Conservation (phyloP, 106 monocot species). For the Dactylorhiza incarnata region DNA sequence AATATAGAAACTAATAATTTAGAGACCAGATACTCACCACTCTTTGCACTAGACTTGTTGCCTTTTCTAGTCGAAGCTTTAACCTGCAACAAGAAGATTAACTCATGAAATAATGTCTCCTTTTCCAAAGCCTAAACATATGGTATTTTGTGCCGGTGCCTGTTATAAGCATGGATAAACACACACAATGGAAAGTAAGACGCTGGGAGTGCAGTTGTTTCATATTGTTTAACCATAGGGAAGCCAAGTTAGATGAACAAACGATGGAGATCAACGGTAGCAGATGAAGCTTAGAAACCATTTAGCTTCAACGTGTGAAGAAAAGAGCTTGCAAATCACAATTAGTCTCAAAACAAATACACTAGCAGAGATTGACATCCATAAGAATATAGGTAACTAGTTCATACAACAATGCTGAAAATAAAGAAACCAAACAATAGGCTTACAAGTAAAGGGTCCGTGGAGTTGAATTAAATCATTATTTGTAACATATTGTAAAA, state of each 20-base stretch:
- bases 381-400: too few species aligned
- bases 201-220: neutral
- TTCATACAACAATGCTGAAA: too few species aligned
- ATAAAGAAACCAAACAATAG: too few species aligned
- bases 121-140: neutral
- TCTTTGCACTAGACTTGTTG: conserved; percentile 4
- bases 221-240: neutral
- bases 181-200: neutral
- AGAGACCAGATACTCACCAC: conserved; percentile 1
- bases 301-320: too few species aligned
- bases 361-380: too few species aligned
- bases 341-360: too few species aligned
- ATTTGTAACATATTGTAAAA: too few species aligned
- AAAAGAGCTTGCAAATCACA: too few species aligned
- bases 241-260: neutral
- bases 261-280: neutral
- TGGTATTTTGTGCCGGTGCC: neutral
- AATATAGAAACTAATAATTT: neutral
- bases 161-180: neutral
- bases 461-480: too few species aligned
- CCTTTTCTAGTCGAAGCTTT: neutral
- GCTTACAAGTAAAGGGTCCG: too few species aligned
- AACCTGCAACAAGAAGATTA: neutral
- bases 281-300: too few species aligned
- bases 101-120: neutral